These are phyloP conservation scores for Leccinellum albellum DNA, from an alignment of 768 basidiomycete species.

Conservation along the genomic window DNA sequence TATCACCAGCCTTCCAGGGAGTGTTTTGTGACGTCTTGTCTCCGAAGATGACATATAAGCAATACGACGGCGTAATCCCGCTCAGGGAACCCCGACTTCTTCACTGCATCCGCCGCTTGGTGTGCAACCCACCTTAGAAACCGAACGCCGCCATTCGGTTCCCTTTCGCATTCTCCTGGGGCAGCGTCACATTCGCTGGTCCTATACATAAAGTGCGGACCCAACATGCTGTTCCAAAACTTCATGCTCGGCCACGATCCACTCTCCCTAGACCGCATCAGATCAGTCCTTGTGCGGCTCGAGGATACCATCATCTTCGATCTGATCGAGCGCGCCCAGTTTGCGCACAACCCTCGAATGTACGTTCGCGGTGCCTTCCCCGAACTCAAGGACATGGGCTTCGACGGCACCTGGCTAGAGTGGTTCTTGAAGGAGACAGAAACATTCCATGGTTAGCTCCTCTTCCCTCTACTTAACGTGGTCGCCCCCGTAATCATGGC, in stretches of 20 bases:
- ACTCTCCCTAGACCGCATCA: slow-evolving; percentile 82
- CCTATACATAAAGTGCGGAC: background rate
- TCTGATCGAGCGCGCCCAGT: slow-evolving; percentile 96
- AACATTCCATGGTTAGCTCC: slow-evolving; percentile 80
- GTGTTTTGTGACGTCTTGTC: too few relatives aligned
- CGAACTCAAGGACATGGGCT: slow-evolving; percentile 70
- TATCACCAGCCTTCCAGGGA: too few relatives aligned
- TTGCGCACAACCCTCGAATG: slow-evolving; percentile 87
- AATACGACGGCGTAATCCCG: background rate
- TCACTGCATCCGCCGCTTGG: background rate
- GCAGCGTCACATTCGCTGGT: slow-evolving; percentile 8
- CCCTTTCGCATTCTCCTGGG: too few relatives aligned
- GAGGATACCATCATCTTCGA: slow-evolving; percentile 99
- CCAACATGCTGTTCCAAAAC: slow-evolving; percentile 56
- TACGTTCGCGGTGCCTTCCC: slow-evolving; percentile 78
- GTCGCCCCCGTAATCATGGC: background rate
- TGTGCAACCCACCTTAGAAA: slow-evolving; percentile 13
- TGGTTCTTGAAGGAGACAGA: slow-evolving; percentile 98
- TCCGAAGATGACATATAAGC: too few relatives aligned
- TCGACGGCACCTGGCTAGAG: slow-evolving; percentile 88
- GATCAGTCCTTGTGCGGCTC: slow-evolving; percentile 80
- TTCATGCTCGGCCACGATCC: slow-evolving; percentile 71
- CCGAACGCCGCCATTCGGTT: background rate
- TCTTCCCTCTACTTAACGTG: background rate
- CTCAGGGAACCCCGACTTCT: background rate